A percentile compares a stretch with the other conserved stretches of the same genome.
These are phyloP conservation scores for Penicillium concentricum DNA, from an alignment of 2,329 filamentous ascomycete genomes.

Conservation along the genomic window DNA sequence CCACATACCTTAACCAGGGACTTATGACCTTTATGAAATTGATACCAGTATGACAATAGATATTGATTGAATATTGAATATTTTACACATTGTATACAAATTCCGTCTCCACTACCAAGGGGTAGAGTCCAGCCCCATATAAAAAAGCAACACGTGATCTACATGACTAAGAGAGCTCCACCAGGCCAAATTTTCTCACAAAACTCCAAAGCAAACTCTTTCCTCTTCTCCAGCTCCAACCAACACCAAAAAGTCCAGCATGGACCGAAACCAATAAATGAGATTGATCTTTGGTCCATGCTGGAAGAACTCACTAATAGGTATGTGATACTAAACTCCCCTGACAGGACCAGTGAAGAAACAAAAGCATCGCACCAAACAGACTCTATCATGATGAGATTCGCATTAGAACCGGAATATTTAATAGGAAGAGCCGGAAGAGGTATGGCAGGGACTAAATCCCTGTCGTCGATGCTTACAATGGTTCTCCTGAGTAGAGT, in stretches of 20 bases:
- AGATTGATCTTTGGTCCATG: neutral
- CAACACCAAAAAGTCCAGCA: slow-evolving; percentile 4
- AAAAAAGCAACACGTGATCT: slow-evolving; percentile 5
- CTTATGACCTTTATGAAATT: neutral
- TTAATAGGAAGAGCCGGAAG: slow-evolving; percentile 50
- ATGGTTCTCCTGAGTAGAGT: slow-evolving; percentile 46
- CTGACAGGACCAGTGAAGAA: neutral
- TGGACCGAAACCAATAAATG: slow-evolving; percentile 10
- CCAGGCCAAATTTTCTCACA: slow-evolving; percentile 20
- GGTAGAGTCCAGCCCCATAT: neutral
- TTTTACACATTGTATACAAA: neutral
- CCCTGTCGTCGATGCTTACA: slow-evolving; percentile 49
- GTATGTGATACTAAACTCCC: slow-evolving; percentile 1
- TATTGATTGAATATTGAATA: neutral
- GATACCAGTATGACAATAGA: neutral
- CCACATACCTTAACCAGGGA: neutral
- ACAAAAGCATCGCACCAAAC: slow-evolving; percentile 13
- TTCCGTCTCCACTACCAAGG: neutral
- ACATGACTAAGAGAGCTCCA: slow-evolving; percentile 16
- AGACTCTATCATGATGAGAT: slow-evolving; percentile 43
- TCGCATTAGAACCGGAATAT: slow-evolving; percentile 40
- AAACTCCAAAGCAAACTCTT: slow-evolving; percentile 5
- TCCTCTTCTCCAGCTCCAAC: slow-evolving; percentile 1
- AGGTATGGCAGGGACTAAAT: slow-evolving; percentile 41
- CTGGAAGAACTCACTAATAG: slow-evolving; percentile 5